Evolutionary conservation across 108 stramenopile genomes (phyloP), one percentile per base, ranked within the genome.

Genomic region (Tribonema minus): DNA sequence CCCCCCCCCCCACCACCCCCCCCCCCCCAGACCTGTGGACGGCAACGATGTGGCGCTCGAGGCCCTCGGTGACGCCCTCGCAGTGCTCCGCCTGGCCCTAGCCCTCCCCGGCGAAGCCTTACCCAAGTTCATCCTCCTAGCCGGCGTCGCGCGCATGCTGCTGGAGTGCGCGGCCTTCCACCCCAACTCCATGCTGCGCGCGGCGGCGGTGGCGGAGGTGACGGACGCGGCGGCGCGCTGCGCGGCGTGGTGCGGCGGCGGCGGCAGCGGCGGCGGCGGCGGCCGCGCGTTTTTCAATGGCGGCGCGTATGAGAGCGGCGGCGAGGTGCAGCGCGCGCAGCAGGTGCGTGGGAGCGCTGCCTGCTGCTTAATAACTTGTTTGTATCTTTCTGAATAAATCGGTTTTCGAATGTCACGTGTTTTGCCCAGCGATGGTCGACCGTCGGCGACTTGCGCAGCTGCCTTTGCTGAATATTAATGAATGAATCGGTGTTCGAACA

Each of bases 251-350:
- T n/a, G n/a, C n/a, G n/a, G n/a, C n/a, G n/a, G n/a, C n/a, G n/a
- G n/a, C n/a, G n/a, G n/a, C n/a, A n/a, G 46, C 15, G 15, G 46
- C 46, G 20, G 15, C 46, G 40, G 40, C 32, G 71, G 54, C 29
- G 59, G 61, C 15, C 60, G 61, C 15, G 29, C 71, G 15, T 72
- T 72, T 41, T 37, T 72, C 25, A 72, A 72, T n/a, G 61, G 61
- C 9, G 71, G n/a, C 38, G 20, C 20, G 15, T 72, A 61, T 26
- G 71, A 72, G 71, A 26, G 61, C 32, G 71, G 71, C 6, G 36
- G 37, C 26, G 71, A 72, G 29, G 71, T 41, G 1, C 71, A 72
- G 61, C 71, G 71, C 28, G 58, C 34, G 37, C 40, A 72, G 38
- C 71, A 72, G 68, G 68, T 68, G 4, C 1, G 68, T 0, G 2